Evolutionary conservation across 106 monocot species (phyloP), one percentile per base, ranked within the genome.

Genomic region (Dendrobium huoshanense): DNA sequence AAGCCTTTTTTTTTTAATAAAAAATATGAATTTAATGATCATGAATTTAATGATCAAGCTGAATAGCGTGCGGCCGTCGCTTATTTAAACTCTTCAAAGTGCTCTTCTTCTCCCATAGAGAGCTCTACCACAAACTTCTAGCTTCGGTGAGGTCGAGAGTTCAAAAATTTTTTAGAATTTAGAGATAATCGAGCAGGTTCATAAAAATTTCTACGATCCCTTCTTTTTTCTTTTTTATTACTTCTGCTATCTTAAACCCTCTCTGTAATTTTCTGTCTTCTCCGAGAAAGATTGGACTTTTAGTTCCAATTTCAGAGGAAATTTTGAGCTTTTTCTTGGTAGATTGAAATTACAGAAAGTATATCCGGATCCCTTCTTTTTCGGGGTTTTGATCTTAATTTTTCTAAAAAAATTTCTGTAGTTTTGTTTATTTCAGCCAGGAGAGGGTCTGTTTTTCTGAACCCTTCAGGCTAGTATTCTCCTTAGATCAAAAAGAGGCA

Each of bases 361-460:
- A 59, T 55, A 56, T 64, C 37, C 77, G 55, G 80, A 67, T 48
- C 19, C 44, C 48, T 81, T 74, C 45, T 61, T 83, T 78, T 59
- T 18, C 55, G 72, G 58, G 48, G 55, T 82, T 81, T 83, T 67
- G 11, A 43, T 88, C 79, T 70, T 42, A 33, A 67, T 44, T 37
- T 58, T 20, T 20, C 8, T 54, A 70, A n/a, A 18, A 80, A 6
- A 2, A 67, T n/a, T 74, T n/a, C 17, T 11, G n/a, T 17, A 48
- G 9, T 61, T 64, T 79, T 20, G 9, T 79, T 20, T 24, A 33
- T 40, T 59, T 40, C 55, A 42, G 67, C 73, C 40, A 29, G 48
- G 49, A 58, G 56, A 84, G 81, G 82, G 85, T 83, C 80, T 59
- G 20, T 89, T 89, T 89, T 87, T 82, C 82, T 80, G 64, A 44